Percentiles rank a stretch among this genome's conserved stretches.
Conservation (phyloP, 306 rosid species). For the Cyclanthera cordifolia region DNA sequence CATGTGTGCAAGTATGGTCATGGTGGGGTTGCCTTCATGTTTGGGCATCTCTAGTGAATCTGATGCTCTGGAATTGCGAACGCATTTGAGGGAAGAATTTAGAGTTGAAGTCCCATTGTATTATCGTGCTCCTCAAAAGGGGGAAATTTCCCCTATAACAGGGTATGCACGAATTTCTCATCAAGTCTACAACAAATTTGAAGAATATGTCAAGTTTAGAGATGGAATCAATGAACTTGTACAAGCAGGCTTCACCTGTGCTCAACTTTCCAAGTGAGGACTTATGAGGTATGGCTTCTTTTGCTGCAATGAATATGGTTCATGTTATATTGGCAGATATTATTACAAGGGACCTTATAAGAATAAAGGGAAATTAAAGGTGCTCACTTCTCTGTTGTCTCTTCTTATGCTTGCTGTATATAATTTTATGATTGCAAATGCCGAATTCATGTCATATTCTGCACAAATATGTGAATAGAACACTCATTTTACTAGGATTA, state of each 20-base stretch:
- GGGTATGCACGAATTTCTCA: constrained; percentile 89
- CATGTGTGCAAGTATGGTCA: constrained; percentile 86
- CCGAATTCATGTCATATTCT: too few relatives aligned
- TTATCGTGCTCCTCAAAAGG: constrained; percentile 47
- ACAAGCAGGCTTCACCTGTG: constrained; percentile 47
- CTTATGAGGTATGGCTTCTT: constrained; percentile 40
- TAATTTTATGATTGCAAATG: too few relatives aligned
- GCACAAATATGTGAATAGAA: too few relatives aligned
- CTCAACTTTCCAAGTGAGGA: constrained; percentile 40
- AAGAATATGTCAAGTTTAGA: constrained; percentile 72
- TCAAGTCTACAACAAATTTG: constrained; percentile 73
- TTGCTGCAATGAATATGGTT: not conserved
- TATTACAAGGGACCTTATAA: not conserved
- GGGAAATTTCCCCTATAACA: constrained; percentile 41
- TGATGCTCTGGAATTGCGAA: constrained; percentile 52
- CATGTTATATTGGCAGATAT: not conserved
- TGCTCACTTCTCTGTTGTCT: too few relatives aligned
- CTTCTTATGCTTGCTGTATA: too few relatives aligned
- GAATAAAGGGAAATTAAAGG: not conserved
- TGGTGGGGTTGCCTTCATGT: constrained; percentile 77
- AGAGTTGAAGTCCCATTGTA: constrained; percentile 80
- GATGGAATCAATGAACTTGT: constrained; percentile 67
- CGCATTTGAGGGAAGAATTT: constrained; percentile 58
- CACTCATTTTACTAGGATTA: too few relatives aligned
- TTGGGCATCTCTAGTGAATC: constrained; percentile 53